phyloP scores from a whole-genome alignment of 345 rosid species.

The Lumnitzera racemosa region DNA sequence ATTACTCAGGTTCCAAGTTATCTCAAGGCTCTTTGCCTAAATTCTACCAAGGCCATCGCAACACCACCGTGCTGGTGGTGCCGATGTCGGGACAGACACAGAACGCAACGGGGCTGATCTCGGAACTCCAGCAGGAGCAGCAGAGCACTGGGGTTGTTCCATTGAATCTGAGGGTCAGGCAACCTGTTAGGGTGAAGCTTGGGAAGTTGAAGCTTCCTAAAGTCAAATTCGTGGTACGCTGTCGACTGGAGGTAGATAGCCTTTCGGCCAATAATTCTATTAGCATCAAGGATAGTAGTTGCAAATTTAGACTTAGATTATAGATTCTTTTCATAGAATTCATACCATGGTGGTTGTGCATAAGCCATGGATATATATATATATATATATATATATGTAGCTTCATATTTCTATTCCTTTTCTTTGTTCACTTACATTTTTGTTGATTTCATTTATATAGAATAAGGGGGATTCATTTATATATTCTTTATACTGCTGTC shows the following conservation, averaged over 20 bases:
- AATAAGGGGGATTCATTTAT: too few species aligned
- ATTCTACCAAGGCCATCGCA: conserved; percentile 88
- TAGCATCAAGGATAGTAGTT: conserved; percentile 43
- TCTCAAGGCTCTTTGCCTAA: conserved; percentile 72
- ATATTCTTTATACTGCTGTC: too few species aligned
- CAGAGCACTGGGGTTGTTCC: conserved; percentile 47
- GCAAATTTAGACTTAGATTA: conserved; percentile 53
- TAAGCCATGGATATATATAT: too few species aligned
- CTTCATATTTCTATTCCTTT: background rate
- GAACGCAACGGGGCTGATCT: conserved; percentile 37
- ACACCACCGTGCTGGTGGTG: conserved; percentile 57
- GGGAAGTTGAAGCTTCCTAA: conserved; percentile 67
- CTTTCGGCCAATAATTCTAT: conserved; percentile 35
- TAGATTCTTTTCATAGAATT: conserved; percentile 16
- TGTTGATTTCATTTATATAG: too few species aligned
- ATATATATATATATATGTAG: too few species aligned
- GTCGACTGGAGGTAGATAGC: conserved; percentile 45
- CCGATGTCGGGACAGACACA: conserved; percentile 45
- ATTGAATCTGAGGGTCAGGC: conserved; percentile 53
- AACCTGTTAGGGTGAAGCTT: conserved; percentile 72
- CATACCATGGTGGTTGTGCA: too few species aligned
- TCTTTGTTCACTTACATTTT: background rate
- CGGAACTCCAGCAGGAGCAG: conserved; percentile 31
- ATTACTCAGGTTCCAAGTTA: conserved; percentile 37
- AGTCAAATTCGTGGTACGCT: conserved; percentile 51